These are phyloP conservation scores for Mucor mucedo DNA, from an alignment of 371 early-diverging fungal genomes.

Conservation along the genomic window DNA sequence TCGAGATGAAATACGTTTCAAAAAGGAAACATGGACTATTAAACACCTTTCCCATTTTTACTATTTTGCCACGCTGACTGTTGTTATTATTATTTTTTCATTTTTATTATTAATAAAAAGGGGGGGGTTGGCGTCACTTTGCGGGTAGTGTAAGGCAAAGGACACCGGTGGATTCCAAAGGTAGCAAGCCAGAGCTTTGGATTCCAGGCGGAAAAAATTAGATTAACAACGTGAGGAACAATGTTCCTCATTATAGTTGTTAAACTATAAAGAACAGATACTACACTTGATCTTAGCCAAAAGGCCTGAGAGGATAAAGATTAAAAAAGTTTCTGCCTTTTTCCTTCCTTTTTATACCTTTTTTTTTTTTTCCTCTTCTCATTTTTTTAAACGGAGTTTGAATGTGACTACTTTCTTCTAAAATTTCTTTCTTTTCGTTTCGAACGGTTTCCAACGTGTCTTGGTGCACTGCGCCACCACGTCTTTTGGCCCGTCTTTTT, in stretches of 20 bases:
- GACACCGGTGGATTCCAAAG: conserved; percentile 41
- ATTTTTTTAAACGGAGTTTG: background rate
- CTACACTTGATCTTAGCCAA: conserved; percentile 87
- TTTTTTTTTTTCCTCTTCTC: background rate
- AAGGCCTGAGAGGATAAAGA: conserved; percentile 73
- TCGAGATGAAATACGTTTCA: no score
- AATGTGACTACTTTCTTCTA: background rate
- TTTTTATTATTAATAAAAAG: conserved; percentile 18
- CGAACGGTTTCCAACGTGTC: no score
- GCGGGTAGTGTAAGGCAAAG: conserved; percentile 49
- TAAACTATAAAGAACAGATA: conserved; percentile 84
- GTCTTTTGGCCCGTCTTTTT: no score
- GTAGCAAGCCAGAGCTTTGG: conserved; percentile 46
- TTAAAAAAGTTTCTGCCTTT: conserved; percentile 25
- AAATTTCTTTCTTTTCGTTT: no score
- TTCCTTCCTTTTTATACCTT: conserved; percentile 39
- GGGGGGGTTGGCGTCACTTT: conserved; percentile 39
- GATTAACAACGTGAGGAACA: conserved; percentile 56
- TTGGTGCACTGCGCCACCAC: no score
- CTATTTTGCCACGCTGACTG: no score
- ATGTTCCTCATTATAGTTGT: conserved; percentile 67
- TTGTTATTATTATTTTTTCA: conserved; percentile 10
- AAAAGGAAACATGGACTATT: no score
- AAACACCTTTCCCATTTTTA: no score
- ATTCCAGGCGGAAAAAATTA: conserved; percentile 58